Conservation (phyloP, 306 rosid genomes). For the Cicer arietinum region DNA sequence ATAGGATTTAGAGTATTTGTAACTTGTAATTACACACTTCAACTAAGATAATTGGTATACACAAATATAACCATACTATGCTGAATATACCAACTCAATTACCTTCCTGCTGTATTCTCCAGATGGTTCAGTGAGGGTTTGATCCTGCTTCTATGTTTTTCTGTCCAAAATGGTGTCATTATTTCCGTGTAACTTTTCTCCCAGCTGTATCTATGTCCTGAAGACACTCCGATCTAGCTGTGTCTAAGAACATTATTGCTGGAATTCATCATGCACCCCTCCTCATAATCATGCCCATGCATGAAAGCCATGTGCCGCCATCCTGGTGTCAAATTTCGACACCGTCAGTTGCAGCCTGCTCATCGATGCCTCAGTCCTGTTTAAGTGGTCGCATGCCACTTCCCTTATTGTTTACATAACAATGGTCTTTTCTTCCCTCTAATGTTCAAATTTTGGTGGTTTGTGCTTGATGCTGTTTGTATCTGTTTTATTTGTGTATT, state of each 20-base stretch:
- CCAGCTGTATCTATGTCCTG: background rate
- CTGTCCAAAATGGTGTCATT: background rate
- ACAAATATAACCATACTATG: no score
- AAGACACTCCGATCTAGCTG: background rate
- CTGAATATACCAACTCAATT: background rate
- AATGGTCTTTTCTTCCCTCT: slow-evolving; percentile 8
- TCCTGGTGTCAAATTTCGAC: background rate
- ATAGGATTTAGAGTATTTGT: background rate
- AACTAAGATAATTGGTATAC: no score
- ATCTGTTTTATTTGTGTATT: background rate
- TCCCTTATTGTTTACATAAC: background rate
- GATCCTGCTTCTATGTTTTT: background rate
- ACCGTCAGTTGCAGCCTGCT: background rate
- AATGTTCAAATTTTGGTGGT: background rate
- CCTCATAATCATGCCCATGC: background rate
- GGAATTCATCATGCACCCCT: background rate
- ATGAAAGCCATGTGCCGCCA: background rate
- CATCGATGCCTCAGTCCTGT: background rate
- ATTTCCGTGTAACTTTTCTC: background rate
- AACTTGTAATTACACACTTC: no score
- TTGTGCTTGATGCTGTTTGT: background rate
- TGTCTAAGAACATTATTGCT: background rate
- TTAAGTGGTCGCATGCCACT: background rate
- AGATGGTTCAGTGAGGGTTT: background rate
- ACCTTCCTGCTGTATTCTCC: background rate